Percentiles rank a stretch among this genome's conserved stretches.
These are phyloP conservation scores for Aspergillus sclerotialis DNA, from an alignment of 2,329 filamentous ascomycete species.

Conservation along the genomic window DNA sequence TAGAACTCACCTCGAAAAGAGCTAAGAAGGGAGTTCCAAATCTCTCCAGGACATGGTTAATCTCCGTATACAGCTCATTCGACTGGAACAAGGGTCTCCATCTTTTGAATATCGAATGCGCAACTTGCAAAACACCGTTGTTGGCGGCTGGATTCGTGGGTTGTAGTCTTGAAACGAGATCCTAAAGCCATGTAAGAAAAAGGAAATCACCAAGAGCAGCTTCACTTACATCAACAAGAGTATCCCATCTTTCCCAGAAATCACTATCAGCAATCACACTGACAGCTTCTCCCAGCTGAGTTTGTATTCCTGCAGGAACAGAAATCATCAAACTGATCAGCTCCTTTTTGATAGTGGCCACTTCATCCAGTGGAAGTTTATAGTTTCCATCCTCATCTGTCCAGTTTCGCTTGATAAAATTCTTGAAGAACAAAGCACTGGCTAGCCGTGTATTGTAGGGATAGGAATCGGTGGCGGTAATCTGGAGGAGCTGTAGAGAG, in stretches of 20 bases:
- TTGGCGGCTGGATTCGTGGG: conserved; percentile 76
- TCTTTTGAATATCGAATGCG: conserved; percentile 93
- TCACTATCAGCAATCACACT: conserved; percentile 97
- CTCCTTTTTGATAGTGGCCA: conserved; percentile 85
- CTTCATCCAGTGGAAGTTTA: conserved; percentile 76
- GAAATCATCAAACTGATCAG: conserved; percentile 95
- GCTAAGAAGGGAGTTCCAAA: conserved; percentile 80
- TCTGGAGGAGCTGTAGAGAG: conserved; percentile 80
- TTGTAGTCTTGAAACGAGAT: conserved; percentile 82
- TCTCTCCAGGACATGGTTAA: conserved; percentile 85
- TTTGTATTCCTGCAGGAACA: conserved; percentile 78
- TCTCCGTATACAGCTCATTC: conserved; percentile 86
- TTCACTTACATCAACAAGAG: conserved; percentile 67
- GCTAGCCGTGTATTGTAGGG: conserved; percentile 75
- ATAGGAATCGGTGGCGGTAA: conserved; percentile 69
- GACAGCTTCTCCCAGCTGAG: conserved; percentile 91
- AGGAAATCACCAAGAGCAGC: neutral
- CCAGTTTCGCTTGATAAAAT: conserved; percentile 93
- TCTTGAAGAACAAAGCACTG: conserved; percentile 93
- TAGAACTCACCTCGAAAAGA: conserved; percentile 59
- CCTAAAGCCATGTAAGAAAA: conserved; percentile 39
- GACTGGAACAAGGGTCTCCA: conserved; percentile 93
- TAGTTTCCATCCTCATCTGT: conserved; percentile 93
- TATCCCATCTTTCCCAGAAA: conserved; percentile 94
- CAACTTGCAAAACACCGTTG: conserved; percentile 90